Evolutionary conservation across 371 early-diverging fungal species (phyloP), one percentile per base, ranked within the genome.

Genomic region (Mucor piriformis): DNA sequence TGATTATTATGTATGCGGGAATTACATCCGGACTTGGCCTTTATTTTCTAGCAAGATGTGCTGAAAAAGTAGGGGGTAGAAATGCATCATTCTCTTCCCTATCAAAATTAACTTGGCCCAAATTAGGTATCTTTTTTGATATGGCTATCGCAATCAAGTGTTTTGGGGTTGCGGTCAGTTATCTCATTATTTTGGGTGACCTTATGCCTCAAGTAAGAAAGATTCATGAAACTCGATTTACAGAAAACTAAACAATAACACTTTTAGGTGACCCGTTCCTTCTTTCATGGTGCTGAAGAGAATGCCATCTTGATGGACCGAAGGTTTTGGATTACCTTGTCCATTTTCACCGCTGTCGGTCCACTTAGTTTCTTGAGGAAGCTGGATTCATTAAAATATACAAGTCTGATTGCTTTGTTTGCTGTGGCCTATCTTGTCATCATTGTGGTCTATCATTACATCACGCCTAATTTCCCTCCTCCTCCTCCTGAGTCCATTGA

Each of bases 81-180:
- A 70, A 84, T 49, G 83, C 95, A 2, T 94, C 95, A 11, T 97
- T 98, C 70, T 93, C 92, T 72, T 86, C 92, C 13, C 84, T 96
- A 37, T 88, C 97, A 10, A 84, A 90, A 59, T 76, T 94, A 52
- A 96, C 96, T 11, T 97, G 97, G 77, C 99, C 99, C 25, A 73
- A 77, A 40, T 91, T 96, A 4, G 92, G 93, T 6, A 76, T 95
- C 16, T 84, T 89, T 38, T 96, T 99, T 66, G 99, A 99, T 69
- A 54, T 91, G 32, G 98, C 99, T 33, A 97, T 99, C 64, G 99
- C 99, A 32, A 79, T 99, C 67, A 99, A 99, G 73, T 99, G 99
- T 71, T 99, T 99, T 82, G 99, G 99, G 24, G 99, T 99, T 2
- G 89, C 95, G n/a, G 83, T 95, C 32, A 96, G 97, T n/a, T 99